Evolutionary conservation across 169 alveolate genomes (phyloP), one percentile per base, ranked within the genome.

Genomic region (Eimeria sp.): DNA sequence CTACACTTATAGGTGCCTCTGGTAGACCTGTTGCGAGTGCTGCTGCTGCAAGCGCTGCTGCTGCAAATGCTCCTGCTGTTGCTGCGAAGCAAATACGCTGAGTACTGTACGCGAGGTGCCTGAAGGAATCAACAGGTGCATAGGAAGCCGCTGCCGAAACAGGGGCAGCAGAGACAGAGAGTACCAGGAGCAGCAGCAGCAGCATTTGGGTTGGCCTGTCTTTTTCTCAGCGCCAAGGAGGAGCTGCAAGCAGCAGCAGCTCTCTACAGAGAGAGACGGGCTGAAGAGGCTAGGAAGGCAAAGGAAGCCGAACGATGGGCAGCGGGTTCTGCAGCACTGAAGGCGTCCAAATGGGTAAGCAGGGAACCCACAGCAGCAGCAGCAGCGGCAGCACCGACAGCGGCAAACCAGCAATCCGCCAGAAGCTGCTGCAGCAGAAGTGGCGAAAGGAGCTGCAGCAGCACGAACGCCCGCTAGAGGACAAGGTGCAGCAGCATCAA

Each of bases 341-440:
- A 47, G 3, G 91, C 91, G 45, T 82, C 91, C 9, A 30, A 49
- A n/a, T 82, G 91, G 91, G 91, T 82, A 6, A 25, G 91, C 73
- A 54, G 73, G 5, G 51, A 34, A 78, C 57, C 34, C 3, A 72
- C 73, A 27, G 20, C n/a, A 43, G n/a, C 13, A 25, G 25, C 63
- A 78, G 54, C 45, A 78, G 3, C 63, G 47, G 57, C 63, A 45
- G 30, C 88, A 78, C 43, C 61, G 18, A 65, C 57, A 43, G 65
- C 61, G 34, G 57, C 63, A 45, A n/a, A 78, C 43, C 61, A 43
- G 88, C 27, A 34, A 78, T 54, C 34, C 9, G 65, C 73, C 14
- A 9, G 27, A 43, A 14, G 65, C 30, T 45, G 27, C 13, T 25
- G 7, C 63, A 78, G 54, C 45, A 78, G 40, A 34, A 78, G 57